Conservation (phyloP, 257 asterid species). For the Solanum sitiens region DNA sequence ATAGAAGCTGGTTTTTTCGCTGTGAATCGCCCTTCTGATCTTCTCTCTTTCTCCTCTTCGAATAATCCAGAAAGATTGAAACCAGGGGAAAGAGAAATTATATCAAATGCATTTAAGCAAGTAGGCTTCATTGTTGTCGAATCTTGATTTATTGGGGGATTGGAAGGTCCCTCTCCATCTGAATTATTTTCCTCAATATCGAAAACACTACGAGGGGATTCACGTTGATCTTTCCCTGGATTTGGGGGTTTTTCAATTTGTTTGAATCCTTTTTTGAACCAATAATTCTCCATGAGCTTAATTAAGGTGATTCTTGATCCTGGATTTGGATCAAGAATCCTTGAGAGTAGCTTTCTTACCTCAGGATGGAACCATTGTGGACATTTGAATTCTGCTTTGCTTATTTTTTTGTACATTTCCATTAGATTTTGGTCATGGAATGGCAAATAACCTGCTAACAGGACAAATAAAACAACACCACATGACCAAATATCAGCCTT, state of each 20-base stretch:
- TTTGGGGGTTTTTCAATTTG: slow-evolving; percentile 11
- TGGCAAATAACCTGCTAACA: slow-evolving; percentile 80
- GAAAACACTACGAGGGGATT: slow-evolving; percentile 30
- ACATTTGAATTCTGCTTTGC: slow-evolving; percentile 57
- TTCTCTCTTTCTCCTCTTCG: slow-evolving; percentile 20
- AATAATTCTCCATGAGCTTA: slow-evolving; percentile 64
- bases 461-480: slow-evolving; percentile 71
- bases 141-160: background rate
- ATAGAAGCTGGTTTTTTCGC: slow-evolving; percentile 36
- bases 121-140: slow-evolving; percentile 19
- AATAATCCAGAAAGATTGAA: slow-evolving; percentile 76
- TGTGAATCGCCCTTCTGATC: slow-evolving; percentile 49
- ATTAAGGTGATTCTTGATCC: slow-evolving; percentile 33
- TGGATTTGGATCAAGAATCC: slow-evolving; percentile 76
- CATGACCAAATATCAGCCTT: slow-evolving; percentile 95
- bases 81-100: slow-evolving; percentile 65
- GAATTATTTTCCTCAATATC: slow-evolving; percentile 19
- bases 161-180: slow-evolving; percentile 19
- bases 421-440: slow-evolving; percentile 66
- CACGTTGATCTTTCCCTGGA: background rate
- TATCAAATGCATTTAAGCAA: slow-evolving; percentile 68
- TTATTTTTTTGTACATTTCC: slow-evolving; percentile 69
- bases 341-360: slow-evolving; percentile 50
- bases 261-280: slow-evolving; percentile 68
- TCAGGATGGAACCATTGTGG: slow-evolving; percentile 87